Evolutionary conservation across 192 early-diverging fungal genomes (phyloP), one percentile per base, ranked within the genome.

Genomic region (Powellomyces hirtus): DNA sequence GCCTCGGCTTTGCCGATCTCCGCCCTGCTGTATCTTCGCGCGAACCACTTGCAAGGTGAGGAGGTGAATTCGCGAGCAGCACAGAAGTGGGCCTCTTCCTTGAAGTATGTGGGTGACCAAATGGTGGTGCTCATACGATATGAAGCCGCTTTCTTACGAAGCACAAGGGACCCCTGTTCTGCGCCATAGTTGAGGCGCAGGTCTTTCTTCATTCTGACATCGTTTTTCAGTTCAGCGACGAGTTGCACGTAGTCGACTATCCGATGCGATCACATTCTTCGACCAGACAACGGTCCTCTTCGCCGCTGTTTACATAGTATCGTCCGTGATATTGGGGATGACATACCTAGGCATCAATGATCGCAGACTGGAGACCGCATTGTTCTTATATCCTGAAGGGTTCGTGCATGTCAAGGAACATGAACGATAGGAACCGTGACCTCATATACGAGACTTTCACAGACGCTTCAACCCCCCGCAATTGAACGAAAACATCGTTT

Each of bases 371-470:
- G 36, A 61, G 26, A 33, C 11, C 27, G n/a, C 11, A 30, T 24
- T 53, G 18, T 60, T 60, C 22, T 26, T 60, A 1, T 68, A 68
- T 44, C 67, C 67, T 8, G 57, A 68, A 60, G 67, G 67, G 67
- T 68, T 16, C n/a, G 67, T 2, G 4, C 58, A 20, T 16, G 49
- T 10, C 30, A 16, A n/a, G 14, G 14, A 22, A 29, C 45, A 18
- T 30, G 0, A 30, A 10, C 37, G n/a, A n/a, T n/a, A n/a, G n/a
- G n/a, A n/a, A n/a, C n/a, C n/a, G n/a, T n/a, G n/a, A n/a, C n/a
- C n/a, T n/a, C n/a, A n/a, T n/a, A n/a, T n/a, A n/a, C n/a, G n/a
- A n/a, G n/a, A 50, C 38, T 26, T 38, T 4, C 42, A 4, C 36
- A 60, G 45, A 30, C 37, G 27, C 13, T 60, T 46, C 20, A 59